Evolutionary conservation across 768 basidiomycete species (phyloP), one percentile per base, ranked within the genome.

Genomic region (Termitomyces sp.): DNA sequence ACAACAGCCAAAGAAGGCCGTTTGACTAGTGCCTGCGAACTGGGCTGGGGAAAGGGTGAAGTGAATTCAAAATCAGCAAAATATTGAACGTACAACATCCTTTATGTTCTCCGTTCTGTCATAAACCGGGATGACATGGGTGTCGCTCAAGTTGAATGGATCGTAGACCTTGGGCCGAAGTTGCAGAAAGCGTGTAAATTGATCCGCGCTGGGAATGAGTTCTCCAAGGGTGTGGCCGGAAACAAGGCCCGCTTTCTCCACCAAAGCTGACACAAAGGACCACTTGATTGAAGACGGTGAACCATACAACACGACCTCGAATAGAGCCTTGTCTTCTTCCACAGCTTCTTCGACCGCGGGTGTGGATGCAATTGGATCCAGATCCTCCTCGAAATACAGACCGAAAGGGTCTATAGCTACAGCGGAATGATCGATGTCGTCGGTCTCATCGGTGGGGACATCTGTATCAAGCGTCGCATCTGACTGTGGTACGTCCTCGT

Each of bases 261-360:
- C 68, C 34, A 91, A 73, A 61, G 71, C 76, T 62, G 83, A 76
- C 64, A 86, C 77, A 64, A 90, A 78, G 39, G 76, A 72, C 84
- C 84, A 84, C 71, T 87, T 86, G 74, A 75, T 74, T 60, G 76
- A 59, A 47, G 85, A 78, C 37, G 86, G 78, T 55, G 75, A 70
- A 30, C 88, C 89, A 69, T 89, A 90, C n/a, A 91, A 76, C 49
- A 83, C 73, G 62, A 91, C 76, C 66, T 84, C 81, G 63, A 89
- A 78, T 62, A 80, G 79, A 60, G 73, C 65, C 47, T 71, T 72
- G 59, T 65, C 64, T 58, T 67, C 58, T 34, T 64, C 51, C 61
- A 65, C 58, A 53, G 27, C 67, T 55, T 67, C 65, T 62, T 64
- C 64, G 43, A 76, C 73, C 68, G 71, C 78, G 68, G 75, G 71